These are phyloP conservation scores for Rostrohypoxylon terebratum DNA, from an alignment of 495 filamentous ascomycete genomes.

Conservation along the genomic window DNA sequence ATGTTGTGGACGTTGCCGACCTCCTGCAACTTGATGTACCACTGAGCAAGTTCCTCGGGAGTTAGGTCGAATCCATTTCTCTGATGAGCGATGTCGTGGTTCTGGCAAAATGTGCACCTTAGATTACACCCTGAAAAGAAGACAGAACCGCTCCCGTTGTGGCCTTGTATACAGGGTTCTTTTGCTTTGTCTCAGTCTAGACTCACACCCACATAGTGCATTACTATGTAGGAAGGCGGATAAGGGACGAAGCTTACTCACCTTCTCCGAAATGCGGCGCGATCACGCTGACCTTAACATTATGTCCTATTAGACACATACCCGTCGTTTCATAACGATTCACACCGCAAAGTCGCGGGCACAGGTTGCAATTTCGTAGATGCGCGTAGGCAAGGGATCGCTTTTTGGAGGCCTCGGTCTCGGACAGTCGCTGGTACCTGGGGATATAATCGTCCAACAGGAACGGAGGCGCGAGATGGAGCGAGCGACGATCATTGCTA, in stretches of 20 bases:
- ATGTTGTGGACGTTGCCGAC: slow-evolving; percentile 81
- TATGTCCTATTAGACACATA: slow-evolving; percentile 77
- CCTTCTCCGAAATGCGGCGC: slow-evolving; percentile 79
- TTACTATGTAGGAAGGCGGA: slow-evolving; percentile 6
- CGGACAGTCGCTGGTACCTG: slow-evolving; percentile 70
- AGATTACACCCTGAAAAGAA: slow-evolving; percentile 79
- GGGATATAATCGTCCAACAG: slow-evolving; percentile 79
- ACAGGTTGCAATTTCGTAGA: slow-evolving; percentile 79
- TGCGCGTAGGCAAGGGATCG: slow-evolving; percentile 75
- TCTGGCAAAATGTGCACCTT: slow-evolving; percentile 85
- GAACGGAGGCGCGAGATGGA: slow-evolving; percentile 81
- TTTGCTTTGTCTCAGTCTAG: slow-evolving; percentile 18
- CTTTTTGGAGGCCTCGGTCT: slow-evolving; percentile 71
- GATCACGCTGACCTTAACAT: slow-evolving; percentile 79
- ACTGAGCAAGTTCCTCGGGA: slow-evolving; percentile 78
- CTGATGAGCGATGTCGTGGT: slow-evolving; percentile 81
- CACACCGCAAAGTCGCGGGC: slow-evolving; percentile 76
- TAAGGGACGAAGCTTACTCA: slow-evolving; percentile 39
- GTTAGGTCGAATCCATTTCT: slow-evolving; percentile 79
- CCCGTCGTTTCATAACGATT: slow-evolving; percentile 79
- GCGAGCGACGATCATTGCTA: slow-evolving; percentile 32
- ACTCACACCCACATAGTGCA: not conserved
- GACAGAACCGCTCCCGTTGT: slow-evolving; percentile 77
- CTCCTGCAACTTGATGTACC: slow-evolving; percentile 81
- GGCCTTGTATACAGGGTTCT: slow-evolving; percentile 82